Conservation (phyloP, 176 grass and related monocot species). For the Eleusine indica region DNA sequence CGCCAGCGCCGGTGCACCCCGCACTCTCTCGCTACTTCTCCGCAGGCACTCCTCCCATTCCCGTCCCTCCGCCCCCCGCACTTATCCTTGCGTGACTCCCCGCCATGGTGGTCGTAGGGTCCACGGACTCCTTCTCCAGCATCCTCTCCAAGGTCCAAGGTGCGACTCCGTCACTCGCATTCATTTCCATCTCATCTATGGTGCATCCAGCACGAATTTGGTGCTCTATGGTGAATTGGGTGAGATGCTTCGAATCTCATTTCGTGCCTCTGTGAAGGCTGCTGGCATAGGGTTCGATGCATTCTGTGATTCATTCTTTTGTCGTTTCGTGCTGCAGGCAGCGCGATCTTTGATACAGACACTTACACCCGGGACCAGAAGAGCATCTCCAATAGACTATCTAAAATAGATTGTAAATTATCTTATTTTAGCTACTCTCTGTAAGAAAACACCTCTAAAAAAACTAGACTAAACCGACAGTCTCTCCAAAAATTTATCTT, state of each 20-base stretch:
- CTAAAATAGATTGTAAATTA: too few relatives aligned
- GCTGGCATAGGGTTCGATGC: neutral
- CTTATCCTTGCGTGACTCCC: neutral
- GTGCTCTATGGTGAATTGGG: neutral
- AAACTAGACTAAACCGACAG: too few relatives aligned
- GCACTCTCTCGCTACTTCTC: constrained; percentile 38
- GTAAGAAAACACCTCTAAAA: too few relatives aligned
- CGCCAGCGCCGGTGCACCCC: neutral
- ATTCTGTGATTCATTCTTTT: neutral
- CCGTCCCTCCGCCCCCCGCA: neutral
- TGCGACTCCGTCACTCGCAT: neutral
- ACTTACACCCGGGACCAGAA: too few relatives aligned
- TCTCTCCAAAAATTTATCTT: too few relatives aligned
- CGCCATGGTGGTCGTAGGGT: constrained; percentile 39
- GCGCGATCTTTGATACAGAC: neutral
- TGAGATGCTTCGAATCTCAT: neutral
- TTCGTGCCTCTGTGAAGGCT: neutral
- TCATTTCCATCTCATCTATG: neutral
- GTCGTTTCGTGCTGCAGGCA: constrained; percentile 30
- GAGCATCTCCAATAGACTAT: too few relatives aligned
- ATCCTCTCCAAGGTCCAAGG: constrained; percentile 55
- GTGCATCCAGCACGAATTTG: neutral
- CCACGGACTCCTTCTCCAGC: constrained; percentile 38
- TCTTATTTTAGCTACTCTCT: too few relatives aligned
- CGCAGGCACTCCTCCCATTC: neutral